phyloP scores from a whole-genome alignment of 2,329 filamentous ascomycete genomes.

The Torrubiellomyces zombiae region DNA sequence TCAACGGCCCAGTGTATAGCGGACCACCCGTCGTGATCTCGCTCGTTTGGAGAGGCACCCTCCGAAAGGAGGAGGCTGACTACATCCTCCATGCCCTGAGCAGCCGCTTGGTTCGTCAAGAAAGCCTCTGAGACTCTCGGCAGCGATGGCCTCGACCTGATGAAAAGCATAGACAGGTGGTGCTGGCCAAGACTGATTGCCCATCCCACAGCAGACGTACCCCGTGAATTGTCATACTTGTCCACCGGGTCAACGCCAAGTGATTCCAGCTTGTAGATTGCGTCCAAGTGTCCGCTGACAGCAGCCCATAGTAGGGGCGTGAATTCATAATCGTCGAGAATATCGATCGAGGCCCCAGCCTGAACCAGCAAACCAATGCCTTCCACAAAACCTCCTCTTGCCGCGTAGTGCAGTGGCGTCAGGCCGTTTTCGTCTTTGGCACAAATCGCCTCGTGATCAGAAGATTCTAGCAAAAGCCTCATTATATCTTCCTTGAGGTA shows the following conservation, averaged over 20 bases:
- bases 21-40: too few relatives aligned
- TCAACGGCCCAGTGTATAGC: too few relatives aligned
- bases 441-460: too few relatives aligned
- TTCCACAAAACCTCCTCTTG: neutral
- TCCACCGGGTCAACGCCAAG: constrained; percentile 2
- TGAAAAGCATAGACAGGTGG: too few relatives aligned
- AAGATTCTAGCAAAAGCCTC: too few relatives aligned
- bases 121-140: too few relatives aligned
- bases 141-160: too few relatives aligned
- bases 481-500: constrained; percentile 8
- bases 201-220: constrained; percentile 2
- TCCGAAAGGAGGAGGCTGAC: too few relatives aligned
- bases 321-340: constrained; percentile 1
- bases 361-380: constrained; percentile 1
- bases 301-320: constrained; percentile 3
- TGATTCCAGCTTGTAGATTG: neutral
- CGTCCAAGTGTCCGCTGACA: constrained; percentile 1
- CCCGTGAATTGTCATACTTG: constrained; percentile 2
- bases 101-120: constrained; percentile 1
- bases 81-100: too few relatives aligned
- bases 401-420: constrained; percentile 2
- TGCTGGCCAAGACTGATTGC: constrained; percentile 1
- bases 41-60: too few relatives aligned
- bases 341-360: neutral
- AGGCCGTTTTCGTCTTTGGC: constrained; percentile 4